These are phyloP conservation scores for Mycena chlorophos DNA, from an alignment of 768 basidiomycete genomes.

Conservation along the genomic window DNA sequence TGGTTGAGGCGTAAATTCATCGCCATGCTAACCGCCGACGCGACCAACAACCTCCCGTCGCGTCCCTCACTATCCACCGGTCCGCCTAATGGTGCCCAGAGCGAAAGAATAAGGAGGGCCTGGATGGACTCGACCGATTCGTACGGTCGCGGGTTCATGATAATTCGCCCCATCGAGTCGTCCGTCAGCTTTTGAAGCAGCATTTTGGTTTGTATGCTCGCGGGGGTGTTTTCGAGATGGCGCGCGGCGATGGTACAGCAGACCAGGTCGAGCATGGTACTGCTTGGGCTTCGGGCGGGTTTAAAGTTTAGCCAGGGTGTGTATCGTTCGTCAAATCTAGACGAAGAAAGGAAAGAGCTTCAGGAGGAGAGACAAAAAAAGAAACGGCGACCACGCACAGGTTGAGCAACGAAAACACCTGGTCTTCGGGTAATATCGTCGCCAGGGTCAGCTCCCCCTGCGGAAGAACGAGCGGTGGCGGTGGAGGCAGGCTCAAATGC, in stretches of 20 bases:
- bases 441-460: too few relatives aligned
- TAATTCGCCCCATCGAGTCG: constrained; percentile 36
- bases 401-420: constrained; percentile 32
- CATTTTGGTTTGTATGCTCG: constrained; percentile 22
- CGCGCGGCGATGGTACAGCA: constrained; percentile 44
- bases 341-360: constrained; percentile 30
- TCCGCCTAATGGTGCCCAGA: constrained; percentile 36
- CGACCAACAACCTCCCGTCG: constrained; percentile 41
- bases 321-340: constrained; percentile 14
- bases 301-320: constrained; percentile 20
- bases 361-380: background rate
- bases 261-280: constrained; percentile 36
- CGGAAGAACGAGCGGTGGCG: constrained; percentile 25
- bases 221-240: constrained; percentile 36
- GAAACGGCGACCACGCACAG: constrained; percentile 26
- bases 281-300: constrained; percentile 12
- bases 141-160: constrained; percentile 41
- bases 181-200: constrained; percentile 34
- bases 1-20: constrained; percentile 41
- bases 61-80: constrained; percentile 13
- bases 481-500: background rate
- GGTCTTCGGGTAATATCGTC: constrained; percentile 33
- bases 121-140: constrained; percentile 37
- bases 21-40: constrained; percentile 45
- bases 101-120: constrained; percentile 39